These are phyloP conservation scores for Hirschioporus abietinus DNA, from an alignment of 768 basidiomycete genomes.

Conservation along the genomic window DNA sequence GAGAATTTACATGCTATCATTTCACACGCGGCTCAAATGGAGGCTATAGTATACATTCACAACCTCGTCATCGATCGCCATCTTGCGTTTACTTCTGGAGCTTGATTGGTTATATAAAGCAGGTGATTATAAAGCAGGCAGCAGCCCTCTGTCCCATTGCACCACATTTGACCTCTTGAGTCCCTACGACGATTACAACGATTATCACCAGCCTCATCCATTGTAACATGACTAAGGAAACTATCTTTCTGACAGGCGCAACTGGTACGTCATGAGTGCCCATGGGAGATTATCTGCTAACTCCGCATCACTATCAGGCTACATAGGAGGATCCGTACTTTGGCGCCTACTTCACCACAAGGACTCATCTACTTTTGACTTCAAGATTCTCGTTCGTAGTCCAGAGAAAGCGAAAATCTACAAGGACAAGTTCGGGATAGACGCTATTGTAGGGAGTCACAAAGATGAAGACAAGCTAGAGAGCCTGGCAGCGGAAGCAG, in stretches of 20 bases:
- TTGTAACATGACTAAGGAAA: not conserved
- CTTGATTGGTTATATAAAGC: not conserved
- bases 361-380: constrained; percentile 33
- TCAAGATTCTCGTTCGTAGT: constrained; percentile 42
- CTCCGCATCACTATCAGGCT: constrained; percentile 29
- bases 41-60: not conserved
- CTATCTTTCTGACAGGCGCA: not conserved
- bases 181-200: too few species aligned
- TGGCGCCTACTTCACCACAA: constrained; percentile 40
- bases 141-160: not conserved
- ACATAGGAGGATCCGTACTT: constrained; percentile 53
- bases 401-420: constrained; percentile 27
- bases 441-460: constrained; percentile 35
- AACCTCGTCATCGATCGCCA: too few species aligned
- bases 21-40: not conserved
- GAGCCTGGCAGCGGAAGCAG: constrained; percentile 36
- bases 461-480: constrained; percentile 34
- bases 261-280: not conserved
- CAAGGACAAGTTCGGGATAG: constrained; percentile 26
- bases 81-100: too few species aligned
- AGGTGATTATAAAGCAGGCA: not conserved
- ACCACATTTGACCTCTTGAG: too few species aligned
- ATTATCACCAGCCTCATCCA: too few species aligned
- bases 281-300: not conserved
- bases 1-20: not conserved